Evolutionary conservation across 495 filamentous ascomycete species (phyloP).

Genomic region (Penicillium malachiteum): DNA sequence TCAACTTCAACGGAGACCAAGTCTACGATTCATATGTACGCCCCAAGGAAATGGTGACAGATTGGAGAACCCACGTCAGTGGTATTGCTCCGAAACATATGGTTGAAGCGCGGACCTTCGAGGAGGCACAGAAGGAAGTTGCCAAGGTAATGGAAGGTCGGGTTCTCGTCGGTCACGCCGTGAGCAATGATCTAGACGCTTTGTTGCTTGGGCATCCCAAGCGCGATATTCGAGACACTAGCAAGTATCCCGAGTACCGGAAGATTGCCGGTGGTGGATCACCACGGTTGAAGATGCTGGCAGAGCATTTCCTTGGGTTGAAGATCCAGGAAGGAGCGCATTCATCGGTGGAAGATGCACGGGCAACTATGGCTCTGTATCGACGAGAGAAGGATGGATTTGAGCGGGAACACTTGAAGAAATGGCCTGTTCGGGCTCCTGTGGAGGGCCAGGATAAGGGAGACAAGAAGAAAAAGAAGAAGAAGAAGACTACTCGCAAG

Average conservation of each 20-base stretch:
- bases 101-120: slow-evolving; percentile 63
- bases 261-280: slow-evolving; percentile 74
- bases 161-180: slow-evolving; percentile 85
- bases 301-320: slow-evolving; percentile 72
- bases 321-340: slow-evolving; percentile 80
- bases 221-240: slow-evolving; percentile 80
- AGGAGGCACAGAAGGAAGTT: slow-evolving; percentile 71
- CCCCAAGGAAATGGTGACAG: slow-evolving; percentile 72
- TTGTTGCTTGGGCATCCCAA: slow-evolving; percentile 74
- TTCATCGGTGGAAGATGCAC: slow-evolving; percentile 82
- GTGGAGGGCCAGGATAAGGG: slow-evolving; percentile 38
- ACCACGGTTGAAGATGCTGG: slow-evolving; percentile 72
- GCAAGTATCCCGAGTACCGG: slow-evolving; percentile 69
- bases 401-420: slow-evolving; percentile 71
- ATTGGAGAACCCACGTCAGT: slow-evolving; percentile 84
- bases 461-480: slow-evolving; percentile 53
- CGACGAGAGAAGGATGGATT: slow-evolving; percentile 76
- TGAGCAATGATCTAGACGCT: slow-evolving; percentile 79
- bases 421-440: slow-evolving; percentile 52
- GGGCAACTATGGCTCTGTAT: slow-evolving; percentile 85
- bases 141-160: slow-evolving; percentile 68
- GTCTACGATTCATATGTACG: slow-evolving; percentile 89
- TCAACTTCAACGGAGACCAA: slow-evolving; percentile 88
- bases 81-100: slow-evolving; percentile 75
- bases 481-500: slow-evolving; percentile 50